Evolutionary conservation across 176 grass and related monocot species (phyloP), one percentile per base, ranked within the genome.

Genomic region (Bromus sterilis): DNA sequence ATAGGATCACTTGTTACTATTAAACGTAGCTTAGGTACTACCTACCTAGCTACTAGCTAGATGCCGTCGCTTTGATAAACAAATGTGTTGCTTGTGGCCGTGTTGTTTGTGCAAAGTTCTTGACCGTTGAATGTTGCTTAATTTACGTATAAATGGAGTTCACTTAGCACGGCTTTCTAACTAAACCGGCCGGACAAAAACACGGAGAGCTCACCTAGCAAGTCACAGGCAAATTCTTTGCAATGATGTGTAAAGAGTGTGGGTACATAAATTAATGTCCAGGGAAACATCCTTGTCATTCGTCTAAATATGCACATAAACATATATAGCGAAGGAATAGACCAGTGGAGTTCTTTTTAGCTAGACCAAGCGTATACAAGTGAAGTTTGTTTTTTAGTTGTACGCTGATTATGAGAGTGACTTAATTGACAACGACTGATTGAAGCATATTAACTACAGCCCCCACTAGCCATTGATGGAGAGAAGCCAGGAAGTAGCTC

Each of bases 71-170:
- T 25, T 69, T 69, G 40, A 14, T 80, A 76, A 89, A 70, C 40
- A 76, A 51, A 2, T 64, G 24, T 26, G 70, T 74, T 84, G 82
- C 82, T 69, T 75, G 60, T 56, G 82, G 82, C 83, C 81, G 84
- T 36, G 77, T 39, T 58, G 23, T 33, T 76, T 74, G 77, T 80
- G 70, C 70, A 77, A 71, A 81, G 77, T 7, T 42, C 77, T 71
- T 85, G 82, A 85, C 87, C 82, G 77, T 85, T 84, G 77, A 85
- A 89, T 41, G 30, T 6, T 31, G 44, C 28, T 53, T 71, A 41
- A 31, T 20, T 49, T 21, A 23, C 23, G 26, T 26, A 39, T 71
- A 73, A 34, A 32, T 1, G 0, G 35, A 30, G 53, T 71, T 82
- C 48, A 68, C 42, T 56, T 79, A 79, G 48, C 51, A 9, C 26